Conservation (phyloP, 2,329 filamentous ascomycete species). For the Tolypocladium tropicale region DNA sequence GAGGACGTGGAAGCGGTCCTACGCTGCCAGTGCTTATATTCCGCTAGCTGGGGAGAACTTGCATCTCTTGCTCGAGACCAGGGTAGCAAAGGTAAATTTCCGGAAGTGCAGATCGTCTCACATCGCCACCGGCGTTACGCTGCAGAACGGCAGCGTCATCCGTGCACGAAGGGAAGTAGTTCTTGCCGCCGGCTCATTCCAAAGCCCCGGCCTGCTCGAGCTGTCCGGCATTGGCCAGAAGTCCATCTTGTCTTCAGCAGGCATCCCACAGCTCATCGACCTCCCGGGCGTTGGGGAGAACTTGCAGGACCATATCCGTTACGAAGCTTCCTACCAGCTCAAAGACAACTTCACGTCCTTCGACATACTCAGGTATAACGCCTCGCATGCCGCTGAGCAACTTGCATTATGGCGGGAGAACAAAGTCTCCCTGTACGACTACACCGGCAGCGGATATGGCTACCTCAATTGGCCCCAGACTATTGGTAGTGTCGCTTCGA, state of each 20-base stretch:
- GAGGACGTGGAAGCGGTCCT: neutral
- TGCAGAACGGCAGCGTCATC: neutral
- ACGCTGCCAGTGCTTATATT: neutral
- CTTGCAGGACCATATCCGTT: neutral
- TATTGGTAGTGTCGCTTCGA: neutral
- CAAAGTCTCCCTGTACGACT: neutral
- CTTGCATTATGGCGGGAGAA: neutral
- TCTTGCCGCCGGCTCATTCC: neutral
- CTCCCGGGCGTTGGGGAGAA: neutral
- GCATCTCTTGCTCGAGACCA: neutral
- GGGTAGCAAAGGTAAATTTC: neutral
- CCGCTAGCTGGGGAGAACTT: neutral
- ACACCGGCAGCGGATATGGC: neutral
- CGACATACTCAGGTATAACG: neutral
- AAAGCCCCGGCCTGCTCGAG: neutral
- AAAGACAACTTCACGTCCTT: neutral
- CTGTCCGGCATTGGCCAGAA: neutral
- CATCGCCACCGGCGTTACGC: neutral
- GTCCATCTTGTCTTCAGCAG: neutral
- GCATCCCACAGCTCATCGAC: neutral
- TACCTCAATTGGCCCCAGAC: neutral
- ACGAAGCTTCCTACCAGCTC: neutral
- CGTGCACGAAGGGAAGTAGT: neutral
- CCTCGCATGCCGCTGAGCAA: neutral
- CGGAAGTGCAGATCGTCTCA: neutral